Evolutionary conservation across 2,329 filamentous ascomycete genomes (phyloP).

Genomic region (Ophiostoma montium): DNA sequence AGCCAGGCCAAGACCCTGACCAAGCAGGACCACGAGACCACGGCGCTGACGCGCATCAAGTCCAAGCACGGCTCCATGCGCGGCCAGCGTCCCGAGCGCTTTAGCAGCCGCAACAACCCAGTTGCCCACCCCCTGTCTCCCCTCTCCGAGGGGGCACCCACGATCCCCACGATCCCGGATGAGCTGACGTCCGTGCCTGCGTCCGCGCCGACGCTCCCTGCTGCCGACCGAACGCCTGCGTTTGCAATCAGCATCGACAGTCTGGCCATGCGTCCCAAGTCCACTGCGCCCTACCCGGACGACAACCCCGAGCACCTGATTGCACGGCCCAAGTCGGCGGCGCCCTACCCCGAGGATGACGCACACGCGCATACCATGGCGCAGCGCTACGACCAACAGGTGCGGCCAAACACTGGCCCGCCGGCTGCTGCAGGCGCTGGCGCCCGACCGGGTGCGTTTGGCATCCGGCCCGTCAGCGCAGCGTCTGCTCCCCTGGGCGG

Average conservation of each 20-base stretch:
- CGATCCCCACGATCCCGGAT: conserved; percentile 14
- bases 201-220: conserved; percentile 16
- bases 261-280: conserved; percentile 30
- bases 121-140: conserved; percentile 29
- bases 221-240: conserved; percentile 28
- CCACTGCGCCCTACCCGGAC: conserved; percentile 55
- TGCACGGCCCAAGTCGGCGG: conserved; percentile 30
- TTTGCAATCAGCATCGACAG: conserved; percentile 36
- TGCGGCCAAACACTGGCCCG: conserved; percentile 33
- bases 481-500: not conserved
- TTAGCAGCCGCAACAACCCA: conserved; percentile 27
- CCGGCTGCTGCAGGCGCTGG: conserved; percentile 23
- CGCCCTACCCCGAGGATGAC: conserved; percentile 42
- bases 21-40: conserved; percentile 82
- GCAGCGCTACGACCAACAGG: conserved; percentile 30
- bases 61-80: conserved; percentile 59
- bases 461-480: conserved; percentile 33
- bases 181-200: not conserved
- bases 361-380: conserved; percentile 20
- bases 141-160: conserved; percentile 28
- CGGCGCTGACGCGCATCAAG: conserved; percentile 79
- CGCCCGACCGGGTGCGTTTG: conserved; percentile 38
- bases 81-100: conserved; percentile 45
- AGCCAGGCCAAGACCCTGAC: conserved; percentile 71
- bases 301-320: conserved; percentile 45